Percentiles rank a stretch among this genome's conserved stretches.
Conservation (phyloP, 1,284 basidiomycete species). For the Testicularia cyperi region DNA sequence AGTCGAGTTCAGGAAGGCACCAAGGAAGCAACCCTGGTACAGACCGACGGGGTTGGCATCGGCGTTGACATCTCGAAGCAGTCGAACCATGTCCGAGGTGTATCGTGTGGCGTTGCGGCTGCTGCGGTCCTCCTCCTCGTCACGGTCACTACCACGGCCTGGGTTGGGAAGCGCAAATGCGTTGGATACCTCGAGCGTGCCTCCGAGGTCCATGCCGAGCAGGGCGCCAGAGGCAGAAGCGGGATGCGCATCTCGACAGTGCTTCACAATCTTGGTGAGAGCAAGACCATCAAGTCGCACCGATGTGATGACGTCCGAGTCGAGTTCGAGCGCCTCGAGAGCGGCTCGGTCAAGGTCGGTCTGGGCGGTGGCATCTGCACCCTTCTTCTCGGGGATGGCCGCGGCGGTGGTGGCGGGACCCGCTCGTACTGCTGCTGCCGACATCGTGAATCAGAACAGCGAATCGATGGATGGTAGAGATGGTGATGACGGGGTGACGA, state of each 20-base stretch:
- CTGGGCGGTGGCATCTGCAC: constrained; percentile 15
- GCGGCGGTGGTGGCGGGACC: constrained; percentile 12
- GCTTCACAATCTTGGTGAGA: constrained; percentile 60
- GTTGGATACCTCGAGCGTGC: constrained; percentile 57
- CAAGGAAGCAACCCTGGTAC: constrained; percentile 90
- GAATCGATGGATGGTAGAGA: no score
- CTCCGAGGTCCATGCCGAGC: constrained; percentile 56
- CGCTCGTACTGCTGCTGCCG: not conserved
- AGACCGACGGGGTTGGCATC: constrained; percentile 95
- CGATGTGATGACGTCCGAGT: constrained; percentile 51
- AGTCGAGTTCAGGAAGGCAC: constrained; percentile 68
- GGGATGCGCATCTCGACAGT: constrained; percentile 58
- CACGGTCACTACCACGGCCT: constrained; percentile 39
- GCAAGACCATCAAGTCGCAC: constrained; percentile 57
- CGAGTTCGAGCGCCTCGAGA: constrained; percentile 49
- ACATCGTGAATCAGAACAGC: no score
- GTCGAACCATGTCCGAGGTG: constrained; percentile 80
- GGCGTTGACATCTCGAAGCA: constrained; percentile 85
- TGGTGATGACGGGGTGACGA: no score
- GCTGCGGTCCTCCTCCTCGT: constrained; percentile 53
- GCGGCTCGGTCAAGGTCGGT: constrained; percentile 39
- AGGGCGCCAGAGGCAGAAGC: constrained; percentile 52
- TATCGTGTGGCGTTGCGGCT: constrained; percentile 64
- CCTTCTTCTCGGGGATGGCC: constrained; percentile 3
- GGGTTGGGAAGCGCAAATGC: constrained; percentile 52